phyloP scores from a whole-genome alignment of 176 grass and related monocot genomes.

The Triticum turgidum region DNA sequence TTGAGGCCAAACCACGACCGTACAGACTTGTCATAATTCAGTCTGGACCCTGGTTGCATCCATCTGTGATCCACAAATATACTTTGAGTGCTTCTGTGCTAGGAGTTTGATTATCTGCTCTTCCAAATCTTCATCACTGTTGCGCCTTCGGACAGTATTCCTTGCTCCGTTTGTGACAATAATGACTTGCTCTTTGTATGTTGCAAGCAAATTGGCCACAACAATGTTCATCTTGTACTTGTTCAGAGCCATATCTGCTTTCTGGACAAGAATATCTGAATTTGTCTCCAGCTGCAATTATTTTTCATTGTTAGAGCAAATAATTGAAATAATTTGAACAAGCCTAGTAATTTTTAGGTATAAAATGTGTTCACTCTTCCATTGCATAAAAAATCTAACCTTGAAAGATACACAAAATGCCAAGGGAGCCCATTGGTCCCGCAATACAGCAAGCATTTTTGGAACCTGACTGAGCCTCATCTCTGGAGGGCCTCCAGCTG shows the following conservation, averaged over 20 bases:
- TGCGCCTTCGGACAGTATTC: slow-evolving; percentile 27
- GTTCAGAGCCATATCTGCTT: slow-evolving; percentile 61
- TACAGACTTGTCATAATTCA: neutral
- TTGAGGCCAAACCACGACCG: neutral
- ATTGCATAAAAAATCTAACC: slow-evolving; percentile 41
- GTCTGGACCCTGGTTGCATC: neutral
- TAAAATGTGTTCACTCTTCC: neutral
- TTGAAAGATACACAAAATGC: slow-evolving; percentile 90
- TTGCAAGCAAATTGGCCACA: slow-evolving; percentile 70
- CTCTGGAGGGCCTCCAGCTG: slow-evolving; percentile 74
- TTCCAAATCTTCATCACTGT: slow-evolving; percentile 60
- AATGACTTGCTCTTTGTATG: slow-evolving; percentile 79
- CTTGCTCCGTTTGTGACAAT: slow-evolving; percentile 48
- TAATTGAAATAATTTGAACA: neutral
- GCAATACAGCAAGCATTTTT: slow-evolving; percentile 75
- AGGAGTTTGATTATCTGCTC: slow-evolving; percentile 57
- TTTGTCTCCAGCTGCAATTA: slow-evolving; percentile 78
- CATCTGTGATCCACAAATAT: slow-evolving; percentile 34
- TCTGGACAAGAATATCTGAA: slow-evolving; percentile 70
- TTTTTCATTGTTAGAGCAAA: neutral
- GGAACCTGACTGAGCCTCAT: slow-evolving; percentile 82
- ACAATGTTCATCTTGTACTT: slow-evolving; percentile 80
- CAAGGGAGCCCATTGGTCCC: slow-evolving; percentile 73
- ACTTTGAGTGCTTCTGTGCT: slow-evolving; percentile 45
- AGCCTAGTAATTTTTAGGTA: neutral